Conservation (phyloP, 2,329 filamentous ascomycete species). For the Fusarium liriodendri region DNA sequence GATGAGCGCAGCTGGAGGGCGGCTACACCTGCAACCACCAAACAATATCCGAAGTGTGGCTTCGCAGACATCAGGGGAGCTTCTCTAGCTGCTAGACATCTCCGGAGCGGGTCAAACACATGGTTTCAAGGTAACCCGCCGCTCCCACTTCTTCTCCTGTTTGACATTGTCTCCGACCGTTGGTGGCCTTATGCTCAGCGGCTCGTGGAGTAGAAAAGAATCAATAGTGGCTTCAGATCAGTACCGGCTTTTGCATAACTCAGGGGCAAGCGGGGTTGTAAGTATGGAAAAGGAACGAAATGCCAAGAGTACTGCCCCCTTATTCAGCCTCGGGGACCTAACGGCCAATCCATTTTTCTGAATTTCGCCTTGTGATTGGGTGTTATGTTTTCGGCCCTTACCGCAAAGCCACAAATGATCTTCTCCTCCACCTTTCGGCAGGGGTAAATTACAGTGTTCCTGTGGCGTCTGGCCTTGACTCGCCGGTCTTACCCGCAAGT, state of each 20-base stretch:
- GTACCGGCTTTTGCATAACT: background rate
- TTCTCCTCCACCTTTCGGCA: background rate
- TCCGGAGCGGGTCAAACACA: background rate
- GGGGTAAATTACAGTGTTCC: conserved; percentile 1
- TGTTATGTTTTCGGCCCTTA: background rate
- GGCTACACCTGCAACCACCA: background rate
- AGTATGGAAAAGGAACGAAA: background rate
- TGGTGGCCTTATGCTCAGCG: background rate
- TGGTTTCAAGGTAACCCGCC: background rate
- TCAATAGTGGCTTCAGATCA: background rate
- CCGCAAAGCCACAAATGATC: background rate
- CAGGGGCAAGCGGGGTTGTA: background rate
- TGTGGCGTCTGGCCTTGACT: background rate
- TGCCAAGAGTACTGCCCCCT: background rate
- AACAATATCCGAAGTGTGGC: background rate
- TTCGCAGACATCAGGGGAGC: background rate
- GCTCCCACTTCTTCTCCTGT: background rate
- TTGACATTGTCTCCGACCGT: background rate
- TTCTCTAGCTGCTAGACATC: background rate
- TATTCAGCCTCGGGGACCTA: background rate
- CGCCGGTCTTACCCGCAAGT: background rate
- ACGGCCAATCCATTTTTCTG: background rate
- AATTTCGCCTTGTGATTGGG: background rate
- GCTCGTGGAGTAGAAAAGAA: background rate
- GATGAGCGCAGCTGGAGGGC: background rate